Conservation (phyloP, 306 rosid genomes). For the Crataegus laevigata region DNA sequence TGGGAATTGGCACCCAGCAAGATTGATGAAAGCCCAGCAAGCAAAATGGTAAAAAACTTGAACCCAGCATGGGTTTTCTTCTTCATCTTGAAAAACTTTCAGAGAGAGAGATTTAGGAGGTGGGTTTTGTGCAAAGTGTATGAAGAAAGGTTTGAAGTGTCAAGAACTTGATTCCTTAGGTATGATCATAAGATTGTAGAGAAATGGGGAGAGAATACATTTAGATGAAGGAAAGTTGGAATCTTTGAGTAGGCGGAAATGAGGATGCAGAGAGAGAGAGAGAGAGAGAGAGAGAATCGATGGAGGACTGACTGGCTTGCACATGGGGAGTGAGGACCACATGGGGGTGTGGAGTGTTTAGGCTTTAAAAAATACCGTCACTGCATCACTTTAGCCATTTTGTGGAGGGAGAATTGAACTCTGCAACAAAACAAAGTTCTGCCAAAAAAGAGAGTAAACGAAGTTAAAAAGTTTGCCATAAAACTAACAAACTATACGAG, state of each 20-base stretch:
- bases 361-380: background rate
- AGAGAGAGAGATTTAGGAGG: background rate
- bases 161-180: background rate
- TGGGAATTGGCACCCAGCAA: constrained; percentile 31
- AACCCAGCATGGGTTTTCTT: constrained; percentile 14
- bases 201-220: background rate
- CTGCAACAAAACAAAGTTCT: too few relatives aligned
- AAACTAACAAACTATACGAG: too few relatives aligned
- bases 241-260: background rate
- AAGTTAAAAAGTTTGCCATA: too few relatives aligned
- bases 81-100: constrained; percentile 8
- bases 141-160: background rate
- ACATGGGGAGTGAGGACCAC: constrained; percentile 11
- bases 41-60: constrained; percentile 11
- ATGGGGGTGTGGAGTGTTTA: background rate
- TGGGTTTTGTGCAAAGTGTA: background rate
- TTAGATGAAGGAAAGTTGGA: background rate
- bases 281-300: background rate
- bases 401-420: too few relatives aligned
- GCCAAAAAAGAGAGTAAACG: too few relatives aligned
- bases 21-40: constrained; percentile 20
- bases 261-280: background rate
- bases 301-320: constrained; percentile 4
- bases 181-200: background rate
- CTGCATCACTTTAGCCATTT: background rate